Evolutionary conservation across 768 basidiomycete genomes (phyloP), one percentile per base, ranked within the genome.

Genomic region (Cystofilobasidium macerans): DNA sequence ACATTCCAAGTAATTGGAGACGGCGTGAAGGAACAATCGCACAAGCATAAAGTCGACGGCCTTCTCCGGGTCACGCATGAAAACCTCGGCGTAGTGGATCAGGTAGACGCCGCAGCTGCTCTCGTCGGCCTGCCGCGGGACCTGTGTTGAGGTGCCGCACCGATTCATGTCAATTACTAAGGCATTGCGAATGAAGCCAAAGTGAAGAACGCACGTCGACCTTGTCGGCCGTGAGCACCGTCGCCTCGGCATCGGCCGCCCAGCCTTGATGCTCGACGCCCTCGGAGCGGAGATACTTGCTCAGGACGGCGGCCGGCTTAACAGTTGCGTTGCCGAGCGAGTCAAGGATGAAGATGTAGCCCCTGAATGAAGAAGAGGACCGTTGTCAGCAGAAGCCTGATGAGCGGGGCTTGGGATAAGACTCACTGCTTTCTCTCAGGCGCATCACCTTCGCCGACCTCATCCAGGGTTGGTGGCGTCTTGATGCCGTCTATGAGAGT

Each of bases 21-120:
- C 4, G n/a, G 28, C 22, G 38, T 33, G 18, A 38, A n/a, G 8
- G n/a, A 22, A 47, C 28, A 36, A 16, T 58, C 70, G 14, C 64
- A 76, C 75, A 48, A 79, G 72, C 56, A 89, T 85, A 36, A 80
- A 75, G 12, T 78, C 69, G 61, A 79, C 78, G 65, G 85, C 82
- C 22, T 76, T 72, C 0, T 75, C 72, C 0, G 89, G 86, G 61
- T 86, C 77, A 11, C 73, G 76, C 75, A 95, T 82, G 72, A 98
- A 88, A 0, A 82, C 83, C 70, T 84, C 79, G 11, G 85, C 87
- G 59, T 89, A 89, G 72, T 98, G 91, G 14, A 98, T 78, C 16
- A 98, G 80, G 75, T 89, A 99, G 33, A 95, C 74, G 8, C 95
- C 95, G 70, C 95, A 99, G 74, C 97, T 93, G 72, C 85, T 88